phyloP scores from a whole-genome alignment of 176 grass and related monocot species.

The Avena insularis region DNA sequence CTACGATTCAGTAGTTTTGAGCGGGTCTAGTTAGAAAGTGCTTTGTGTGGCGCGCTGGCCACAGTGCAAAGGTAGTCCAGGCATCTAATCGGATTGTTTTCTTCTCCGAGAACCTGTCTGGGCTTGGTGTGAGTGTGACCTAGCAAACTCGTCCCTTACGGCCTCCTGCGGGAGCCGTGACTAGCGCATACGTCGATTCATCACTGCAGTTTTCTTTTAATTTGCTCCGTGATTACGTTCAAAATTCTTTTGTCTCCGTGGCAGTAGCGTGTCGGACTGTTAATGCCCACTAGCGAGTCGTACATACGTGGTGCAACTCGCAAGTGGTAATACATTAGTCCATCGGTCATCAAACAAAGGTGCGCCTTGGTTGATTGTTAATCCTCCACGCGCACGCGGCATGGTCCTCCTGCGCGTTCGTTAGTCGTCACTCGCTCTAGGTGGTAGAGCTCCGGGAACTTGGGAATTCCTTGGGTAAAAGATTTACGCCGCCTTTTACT shows the following conservation, averaged over 20 bases:
- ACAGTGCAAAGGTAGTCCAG: no score
- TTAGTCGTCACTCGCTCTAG: not conserved
- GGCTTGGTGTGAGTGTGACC: no score
- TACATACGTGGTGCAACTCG: not conserved
- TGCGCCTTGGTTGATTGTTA: not conserved
- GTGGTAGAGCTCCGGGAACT: not conserved
- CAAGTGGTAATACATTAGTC: conserved; percentile 1
- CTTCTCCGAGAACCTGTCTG: no score
- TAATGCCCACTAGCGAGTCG: not conserved
- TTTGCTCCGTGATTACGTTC: not conserved
- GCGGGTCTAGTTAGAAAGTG: no score
- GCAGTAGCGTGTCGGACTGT: not conserved
- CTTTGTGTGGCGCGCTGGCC: no score
- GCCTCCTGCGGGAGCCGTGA: no score
- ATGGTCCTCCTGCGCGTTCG: not conserved
- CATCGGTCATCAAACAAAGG: not conserved
- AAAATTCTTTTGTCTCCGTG: not conserved
- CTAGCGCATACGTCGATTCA: no score
- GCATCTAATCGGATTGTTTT: no score
- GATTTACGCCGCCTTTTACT: not conserved
- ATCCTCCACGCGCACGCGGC: not conserved
- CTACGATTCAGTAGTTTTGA: no score
- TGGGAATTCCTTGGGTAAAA: not conserved
- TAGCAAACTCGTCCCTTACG: no score
- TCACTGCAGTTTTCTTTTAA: not conserved